These are phyloP conservation scores for Domatiomyces catenatus DNA, from an alignment of 2,329 filamentous ascomycete genomes.

Conservation along the genomic window DNA sequence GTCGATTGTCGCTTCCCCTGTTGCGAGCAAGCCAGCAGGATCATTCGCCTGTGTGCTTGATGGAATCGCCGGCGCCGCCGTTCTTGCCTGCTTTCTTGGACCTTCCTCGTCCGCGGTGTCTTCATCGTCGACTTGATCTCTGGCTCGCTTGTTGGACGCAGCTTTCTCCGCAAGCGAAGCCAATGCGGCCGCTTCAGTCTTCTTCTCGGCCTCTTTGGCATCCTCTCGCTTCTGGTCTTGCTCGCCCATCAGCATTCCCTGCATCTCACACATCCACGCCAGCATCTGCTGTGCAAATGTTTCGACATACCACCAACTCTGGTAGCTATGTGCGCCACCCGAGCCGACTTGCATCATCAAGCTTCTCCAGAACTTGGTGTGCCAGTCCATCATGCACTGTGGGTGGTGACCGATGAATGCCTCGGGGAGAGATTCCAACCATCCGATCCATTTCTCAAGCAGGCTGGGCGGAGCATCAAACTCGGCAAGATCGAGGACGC, in stretches of 20 bases:
- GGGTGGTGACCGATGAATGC: slow-evolving; percentile 28
- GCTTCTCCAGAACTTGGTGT: slow-evolving; percentile 29
- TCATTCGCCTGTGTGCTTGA: not conserved
- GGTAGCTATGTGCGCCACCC: slow-evolving; percentile 31
- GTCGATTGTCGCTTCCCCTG: not conserved
- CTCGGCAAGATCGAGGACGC: not conserved
- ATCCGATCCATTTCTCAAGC: slow-evolving; percentile 30
- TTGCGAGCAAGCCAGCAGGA: not conserved
- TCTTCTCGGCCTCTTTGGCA: slow-evolving; percentile 14
- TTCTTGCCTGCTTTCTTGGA: not conserved
- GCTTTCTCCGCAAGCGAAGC: not conserved
- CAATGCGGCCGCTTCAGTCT: slow-evolving; percentile 4
- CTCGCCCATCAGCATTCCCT: slow-evolving; percentile 14
- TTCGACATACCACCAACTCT: slow-evolving; percentile 29
- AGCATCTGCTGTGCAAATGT: slow-evolving; percentile 17
- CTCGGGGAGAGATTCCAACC: slow-evolving; percentile 27
- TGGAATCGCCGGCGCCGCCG: not conserved
- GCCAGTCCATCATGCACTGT: slow-evolving; percentile 31
- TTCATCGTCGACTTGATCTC: slow-evolving; percentile 7
- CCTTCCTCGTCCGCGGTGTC: not conserved
- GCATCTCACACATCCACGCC: slow-evolving; percentile 17
- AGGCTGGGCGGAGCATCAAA: slow-evolving; percentile 2
- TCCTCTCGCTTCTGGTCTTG: slow-evolving; percentile 13
- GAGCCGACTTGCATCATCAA: slow-evolving; percentile 30
- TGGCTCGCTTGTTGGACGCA: slow-evolving; percentile 8